These are phyloP conservation scores for Thermoascus crustaceus DNA, from an alignment of 2,329 filamentous ascomycete species.

Conservation along the genomic window DNA sequence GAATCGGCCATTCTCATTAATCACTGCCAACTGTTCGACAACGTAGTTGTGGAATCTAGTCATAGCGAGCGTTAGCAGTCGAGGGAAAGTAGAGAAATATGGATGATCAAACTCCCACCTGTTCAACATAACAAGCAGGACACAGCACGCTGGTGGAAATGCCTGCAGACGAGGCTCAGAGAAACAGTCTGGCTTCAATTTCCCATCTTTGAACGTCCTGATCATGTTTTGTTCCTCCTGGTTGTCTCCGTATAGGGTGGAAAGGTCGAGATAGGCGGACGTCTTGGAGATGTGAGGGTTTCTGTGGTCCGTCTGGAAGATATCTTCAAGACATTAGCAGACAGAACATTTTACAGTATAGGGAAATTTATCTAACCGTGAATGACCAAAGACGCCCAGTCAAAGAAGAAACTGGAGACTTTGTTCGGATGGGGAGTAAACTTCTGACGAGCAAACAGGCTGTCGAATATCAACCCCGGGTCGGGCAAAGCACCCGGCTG, in stretches of 20 bases:
- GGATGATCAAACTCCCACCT: constrained; percentile 13
- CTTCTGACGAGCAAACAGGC: constrained; percentile 34
- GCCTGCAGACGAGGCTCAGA: constrained; percentile 62
- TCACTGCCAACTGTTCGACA: constrained; percentile 67
- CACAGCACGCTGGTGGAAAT: constrained; percentile 63
- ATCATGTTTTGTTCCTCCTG: constrained; percentile 43
- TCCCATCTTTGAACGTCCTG: constrained; percentile 60
- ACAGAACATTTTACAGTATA: not conserved
- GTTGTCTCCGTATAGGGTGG: constrained; percentile 61
- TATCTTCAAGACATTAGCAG: constrained; percentile 35
- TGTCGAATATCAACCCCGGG: constrained; percentile 44
- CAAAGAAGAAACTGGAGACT: constrained; percentile 63
- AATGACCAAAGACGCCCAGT: constrained; percentile 66
- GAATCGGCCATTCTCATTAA: constrained; percentile 79
- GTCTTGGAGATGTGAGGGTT: constrained; percentile 57
- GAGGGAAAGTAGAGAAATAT: not conserved
- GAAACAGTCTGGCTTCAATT: constrained; percentile 64
- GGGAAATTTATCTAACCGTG: constrained; percentile 45
- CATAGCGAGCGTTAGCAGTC: not conserved
- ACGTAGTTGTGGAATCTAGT: constrained; percentile 72
- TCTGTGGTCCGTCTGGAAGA: constrained; percentile 60
- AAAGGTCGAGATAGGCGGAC: constrained; percentile 64
- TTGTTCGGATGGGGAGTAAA: constrained; percentile 57
- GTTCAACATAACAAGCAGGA: constrained; percentile 65
- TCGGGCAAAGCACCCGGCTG: constrained; percentile 61